Conservation (phyloP, 140 eudicot species). For the Senecio squalidus region DNA sequence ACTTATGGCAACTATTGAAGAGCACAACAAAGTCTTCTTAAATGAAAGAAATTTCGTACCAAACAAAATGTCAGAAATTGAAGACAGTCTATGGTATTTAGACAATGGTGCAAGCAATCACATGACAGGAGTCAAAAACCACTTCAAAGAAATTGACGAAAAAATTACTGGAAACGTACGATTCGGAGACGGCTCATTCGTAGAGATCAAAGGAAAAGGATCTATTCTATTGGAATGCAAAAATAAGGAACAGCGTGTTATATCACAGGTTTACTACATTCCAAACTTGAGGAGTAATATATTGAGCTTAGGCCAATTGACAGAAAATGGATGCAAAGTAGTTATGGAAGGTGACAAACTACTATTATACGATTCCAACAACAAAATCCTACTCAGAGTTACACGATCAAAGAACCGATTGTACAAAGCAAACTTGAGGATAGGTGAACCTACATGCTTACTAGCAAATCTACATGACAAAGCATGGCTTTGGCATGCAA, state of each 20-base stretch:
- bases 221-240: not conserved
- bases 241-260: not conserved
- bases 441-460: not conserved
- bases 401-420: not conserved
- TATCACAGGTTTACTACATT: not conserved
- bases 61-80: not conserved
- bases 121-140: not conserved
- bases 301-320: not conserved
- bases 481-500: not conserved
- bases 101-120: too few relatives aligned
- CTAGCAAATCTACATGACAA: not conserved
- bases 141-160: not conserved
- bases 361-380: not conserved
- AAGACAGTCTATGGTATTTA: not conserved
- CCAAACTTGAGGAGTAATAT: not conserved
- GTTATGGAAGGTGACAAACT: not conserved
- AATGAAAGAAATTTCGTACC: not conserved
- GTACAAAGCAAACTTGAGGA: not conserved
- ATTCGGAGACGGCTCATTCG: not conserved
- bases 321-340: not conserved
- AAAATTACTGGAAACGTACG: not conserved
- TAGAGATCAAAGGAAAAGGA: not conserved
- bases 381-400: not conserved
- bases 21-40: not conserved
- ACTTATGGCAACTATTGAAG: not conserved